Conservation (phyloP, 257 asterid species). For the Coffea canephora region DNA sequence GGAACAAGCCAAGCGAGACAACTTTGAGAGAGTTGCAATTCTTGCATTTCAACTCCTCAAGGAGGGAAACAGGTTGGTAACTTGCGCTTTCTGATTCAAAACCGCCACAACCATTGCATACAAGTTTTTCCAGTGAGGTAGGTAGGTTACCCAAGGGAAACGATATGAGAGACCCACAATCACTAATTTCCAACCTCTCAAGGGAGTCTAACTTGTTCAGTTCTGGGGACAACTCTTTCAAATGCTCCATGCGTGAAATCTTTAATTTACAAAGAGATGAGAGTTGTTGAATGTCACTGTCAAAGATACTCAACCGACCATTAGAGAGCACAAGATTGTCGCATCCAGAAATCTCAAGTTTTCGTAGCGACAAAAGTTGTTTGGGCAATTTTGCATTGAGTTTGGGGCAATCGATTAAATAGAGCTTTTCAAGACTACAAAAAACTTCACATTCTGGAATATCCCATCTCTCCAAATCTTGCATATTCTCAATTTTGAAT, state of each 20-base stretch:
- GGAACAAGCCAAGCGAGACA: background rate
- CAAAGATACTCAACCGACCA: slow-evolving; percentile 18
- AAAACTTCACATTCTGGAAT: slow-evolving; percentile 21
- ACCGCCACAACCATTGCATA: too few species aligned
- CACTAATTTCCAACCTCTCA: background rate
- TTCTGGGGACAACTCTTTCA: background rate
- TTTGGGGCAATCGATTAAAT: slow-evolving; percentile 37
- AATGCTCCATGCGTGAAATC: background rate
- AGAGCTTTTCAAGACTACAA: slow-evolving; percentile 33
- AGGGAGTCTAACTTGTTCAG: background rate
- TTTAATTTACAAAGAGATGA: background rate
- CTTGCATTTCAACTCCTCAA: too few species aligned
- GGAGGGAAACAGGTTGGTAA: too few species aligned
- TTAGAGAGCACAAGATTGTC: slow-evolving; percentile 21
- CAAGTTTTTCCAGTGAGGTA: too few species aligned
- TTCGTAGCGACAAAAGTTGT: slow-evolving; percentile 24
- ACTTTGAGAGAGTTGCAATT: background rate
- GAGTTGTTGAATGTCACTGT: background rate
- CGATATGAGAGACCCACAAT: background rate
- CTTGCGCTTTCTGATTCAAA: too few species aligned
- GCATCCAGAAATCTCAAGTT: slow-evolving; percentile 35
- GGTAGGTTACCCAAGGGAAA: too few species aligned
- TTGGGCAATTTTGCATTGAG: slow-evolving; percentile 31
- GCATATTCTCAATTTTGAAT: slow-evolving; percentile 32
- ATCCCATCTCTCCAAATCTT: slow-evolving; percentile 38